Conservation (phyloP, 73 alveolate species). For the Breviolum minutum region DNA sequence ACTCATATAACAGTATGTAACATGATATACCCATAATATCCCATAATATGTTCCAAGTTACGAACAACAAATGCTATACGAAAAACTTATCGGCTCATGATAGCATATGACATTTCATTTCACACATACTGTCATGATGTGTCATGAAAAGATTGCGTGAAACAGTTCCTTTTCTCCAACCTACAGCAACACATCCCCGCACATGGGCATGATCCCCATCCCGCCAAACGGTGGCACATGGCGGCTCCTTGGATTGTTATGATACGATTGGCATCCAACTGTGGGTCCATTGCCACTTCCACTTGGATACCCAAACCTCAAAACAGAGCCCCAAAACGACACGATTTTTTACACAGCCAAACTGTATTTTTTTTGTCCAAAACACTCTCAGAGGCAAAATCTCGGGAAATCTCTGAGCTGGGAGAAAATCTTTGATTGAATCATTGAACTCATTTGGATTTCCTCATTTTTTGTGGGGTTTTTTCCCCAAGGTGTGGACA, state of each 20-base stretch:
- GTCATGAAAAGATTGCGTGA: no score
- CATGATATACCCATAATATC: neutral
- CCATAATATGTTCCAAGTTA: neutral
- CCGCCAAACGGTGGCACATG: no score
- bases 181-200: no score
- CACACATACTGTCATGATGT: no score
- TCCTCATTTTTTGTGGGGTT: neutral
- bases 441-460: no score
- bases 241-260: conserved; percentile 73
- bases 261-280: conserved; percentile 75
- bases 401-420: neutral
- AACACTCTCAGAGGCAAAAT: neutral
- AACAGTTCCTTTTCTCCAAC: no score
- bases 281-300: conserved; percentile 82
- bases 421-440: neutral
- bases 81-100: neutral
- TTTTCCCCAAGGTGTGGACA: neutral
- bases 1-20: neutral
- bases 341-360: neutral
- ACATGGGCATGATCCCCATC: no score
- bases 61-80: no score
- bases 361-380: no score
- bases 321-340: neutral
- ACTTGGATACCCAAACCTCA: conserved; percentile 67
- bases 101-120: neutral